Evolutionary conservation across 2,329 filamentous ascomycete genomes (phyloP).

Genomic region (Metarhizium robertsii): DNA sequence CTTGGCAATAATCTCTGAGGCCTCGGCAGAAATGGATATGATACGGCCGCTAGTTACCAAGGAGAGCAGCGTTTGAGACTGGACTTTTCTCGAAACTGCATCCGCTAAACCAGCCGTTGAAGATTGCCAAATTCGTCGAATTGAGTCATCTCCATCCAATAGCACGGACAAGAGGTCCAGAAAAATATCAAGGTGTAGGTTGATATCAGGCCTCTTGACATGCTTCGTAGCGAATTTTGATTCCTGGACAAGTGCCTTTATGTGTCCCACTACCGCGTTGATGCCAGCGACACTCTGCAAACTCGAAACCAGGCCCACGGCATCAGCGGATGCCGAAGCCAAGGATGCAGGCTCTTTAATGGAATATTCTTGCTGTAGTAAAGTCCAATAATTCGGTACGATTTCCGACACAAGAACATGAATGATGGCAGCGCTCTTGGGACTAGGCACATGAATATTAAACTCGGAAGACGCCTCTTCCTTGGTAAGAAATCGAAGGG

Average conservation of each 20-base stretch:
- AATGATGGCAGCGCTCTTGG: constrained; percentile 64
- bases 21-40: constrained; percentile 44
- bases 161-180: constrained; percentile 35
- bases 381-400: constrained; percentile 72
- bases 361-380: constrained; percentile 40
- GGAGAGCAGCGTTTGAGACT: constrained; percentile 28
- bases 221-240: constrained; percentile 29
- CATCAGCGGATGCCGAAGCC: constrained; percentile 22
- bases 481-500: constrained; percentile 41
- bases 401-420: constrained; percentile 66
- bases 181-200: constrained; percentile 33
- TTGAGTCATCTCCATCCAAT: constrained; percentile 26
- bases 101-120: constrained; percentile 16
- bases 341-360: constrained; percentile 5
- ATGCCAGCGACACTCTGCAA: constrained; percentile 68
- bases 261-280: constrained; percentile 63
- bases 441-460: constrained; percentile 38
- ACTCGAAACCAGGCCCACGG: constrained; percentile 48
- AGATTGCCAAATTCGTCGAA: constrained; percentile 29
- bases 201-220: constrained; percentile 29
- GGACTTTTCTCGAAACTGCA: constrained; percentile 18
- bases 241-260: constrained; percentile 52
- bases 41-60: constrained; percentile 40
- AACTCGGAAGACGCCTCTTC: constrained; percentile 12
- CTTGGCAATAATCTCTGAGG: constrained; percentile 37